These are phyloP conservation scores for Thozetella sp. DNA, from an alignment of 495 filamentous ascomycete species.

Conservation along the genomic window DNA sequence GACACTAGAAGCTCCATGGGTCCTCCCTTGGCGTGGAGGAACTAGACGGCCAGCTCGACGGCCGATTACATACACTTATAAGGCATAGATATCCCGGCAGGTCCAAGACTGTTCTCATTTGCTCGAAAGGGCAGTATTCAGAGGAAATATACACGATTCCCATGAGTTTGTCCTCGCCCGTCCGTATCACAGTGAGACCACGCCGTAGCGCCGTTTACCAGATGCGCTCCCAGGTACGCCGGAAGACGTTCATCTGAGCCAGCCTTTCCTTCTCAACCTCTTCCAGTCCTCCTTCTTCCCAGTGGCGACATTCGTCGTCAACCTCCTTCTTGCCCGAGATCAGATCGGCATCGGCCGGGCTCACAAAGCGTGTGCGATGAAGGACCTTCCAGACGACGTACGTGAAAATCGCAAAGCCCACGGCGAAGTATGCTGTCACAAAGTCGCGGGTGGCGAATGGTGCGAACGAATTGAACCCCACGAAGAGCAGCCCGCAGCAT, in stretches of 20 bases:
- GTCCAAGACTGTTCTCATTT: no score
- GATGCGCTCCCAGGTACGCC: background rate
- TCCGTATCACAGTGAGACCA: no score
- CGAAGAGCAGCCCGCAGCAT: slow-evolving; percentile 45
- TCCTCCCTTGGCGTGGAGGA: no score
- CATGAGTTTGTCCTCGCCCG: no score
- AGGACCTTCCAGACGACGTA: slow-evolving; percentile 34
- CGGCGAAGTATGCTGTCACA: slow-evolving; percentile 49
- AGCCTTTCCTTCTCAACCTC: background rate
- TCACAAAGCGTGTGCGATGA: background rate
- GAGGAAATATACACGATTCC: no score
- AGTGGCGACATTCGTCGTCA: background rate
- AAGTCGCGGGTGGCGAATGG: slow-evolving; percentile 55
- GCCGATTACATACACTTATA: no score
- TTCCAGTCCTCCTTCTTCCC: background rate
- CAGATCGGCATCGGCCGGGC: background rate
- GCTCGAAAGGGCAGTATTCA: no score
- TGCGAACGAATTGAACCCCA: slow-evolving; percentile 64
- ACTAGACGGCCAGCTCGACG: no score
- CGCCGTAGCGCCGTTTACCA: no score
- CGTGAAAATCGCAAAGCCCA: slow-evolving; percentile 61
- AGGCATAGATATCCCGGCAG: no score
- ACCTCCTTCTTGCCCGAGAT: background rate
- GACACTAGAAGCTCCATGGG: no score
- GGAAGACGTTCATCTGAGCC: background rate